Evolutionary conservation across 306 rosid genomes (phyloP).

Genomic region (Fragaria ananassa): DNA sequence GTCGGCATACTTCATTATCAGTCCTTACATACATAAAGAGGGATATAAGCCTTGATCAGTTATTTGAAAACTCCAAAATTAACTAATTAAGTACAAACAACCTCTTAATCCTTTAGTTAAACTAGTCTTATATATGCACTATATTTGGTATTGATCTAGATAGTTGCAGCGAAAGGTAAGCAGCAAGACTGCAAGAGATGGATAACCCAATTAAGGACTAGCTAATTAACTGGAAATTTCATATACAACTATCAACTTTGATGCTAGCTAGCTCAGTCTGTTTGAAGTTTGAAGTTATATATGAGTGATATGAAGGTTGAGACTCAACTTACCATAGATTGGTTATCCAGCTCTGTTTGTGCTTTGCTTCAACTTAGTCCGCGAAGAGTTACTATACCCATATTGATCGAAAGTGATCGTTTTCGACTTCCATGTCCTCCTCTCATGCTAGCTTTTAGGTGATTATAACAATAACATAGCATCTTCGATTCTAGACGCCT

Average conservation of each 20-base stretch:
- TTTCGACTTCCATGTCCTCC: too few relatives aligned
- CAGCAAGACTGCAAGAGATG: neutral
- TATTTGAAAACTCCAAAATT: neutral
- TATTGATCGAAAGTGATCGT: too few relatives aligned
- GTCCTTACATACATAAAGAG: neutral
- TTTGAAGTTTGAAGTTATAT: neutral
- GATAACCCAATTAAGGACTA: neutral
- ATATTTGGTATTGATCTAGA: neutral
- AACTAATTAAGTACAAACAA: neutral
- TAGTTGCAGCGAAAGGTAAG: neutral
- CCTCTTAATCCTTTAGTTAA: neutral
- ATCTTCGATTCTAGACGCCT: neutral
- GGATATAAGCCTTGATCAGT: neutral
- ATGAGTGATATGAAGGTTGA: neutral
- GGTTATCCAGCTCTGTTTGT: neutral
- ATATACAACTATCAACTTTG: neutral
- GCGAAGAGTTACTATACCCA: too few relatives aligned
- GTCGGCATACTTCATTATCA: constrained; percentile 2
- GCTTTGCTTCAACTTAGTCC: too few relatives aligned
- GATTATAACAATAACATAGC: too few relatives aligned
- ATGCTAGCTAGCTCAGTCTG: neutral
- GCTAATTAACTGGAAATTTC: neutral
- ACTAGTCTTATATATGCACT: neutral
- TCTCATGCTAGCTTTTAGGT: too few relatives aligned
- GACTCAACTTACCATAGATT: neutral